Base-by-base conservation (phyloP, 2,329 filamentous ascomycete genomes). In the Didymella exigua region DNA sequence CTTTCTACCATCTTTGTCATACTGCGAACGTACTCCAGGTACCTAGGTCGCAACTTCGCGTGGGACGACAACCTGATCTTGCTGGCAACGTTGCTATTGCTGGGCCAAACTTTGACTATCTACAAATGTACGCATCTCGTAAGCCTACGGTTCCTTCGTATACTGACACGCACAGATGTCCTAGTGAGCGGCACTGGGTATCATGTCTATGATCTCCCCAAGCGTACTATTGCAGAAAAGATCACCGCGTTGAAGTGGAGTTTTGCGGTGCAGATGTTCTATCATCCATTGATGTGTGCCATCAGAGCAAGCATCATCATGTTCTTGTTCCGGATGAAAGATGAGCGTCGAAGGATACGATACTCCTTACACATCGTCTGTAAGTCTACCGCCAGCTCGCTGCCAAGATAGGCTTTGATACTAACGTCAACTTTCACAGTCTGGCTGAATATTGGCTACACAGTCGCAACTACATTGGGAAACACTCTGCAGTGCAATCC, bases 271-370 rank as follows among this genome's bases (percentile, higher is more conserved):
- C 74, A 76, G 37, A 65, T 76, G 65, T 54, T 75, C 33, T 76
- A 75, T 49, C 73, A 76, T 38, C 74, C 74, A 8, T 38, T 74
- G 45, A 71, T 75, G 65, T 68, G 69, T n/a, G 48, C 66, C 6
- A 73, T 75, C 45, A 66, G 74, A 44, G 71, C 71, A 19, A 74
- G 73, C 11, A 71, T 75, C 46, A 72, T 76, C 41, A 60, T 73
- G 60, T 76, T 76, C 40, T 65, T 75, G 3, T 73, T 72, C 42
- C 70, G 74, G 5, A 68, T 76, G 48, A 70, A 71, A 41, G 73
- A 75, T 36, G 59, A 59, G 26, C 63, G 73, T 16, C 58, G 60
- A 24, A 53, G 59, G 13, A 71, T 76, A 42, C 57, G 62, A 16
- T 62, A 67, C 33, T 67, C 71, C 1, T 58, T 76, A n/a, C 65